A percentile compares a stretch with the other conserved stretches of the same genome.
Conservation (phyloP, 176 grass and related monocot species). For the Bolboschoenus planiculmis region DNA sequence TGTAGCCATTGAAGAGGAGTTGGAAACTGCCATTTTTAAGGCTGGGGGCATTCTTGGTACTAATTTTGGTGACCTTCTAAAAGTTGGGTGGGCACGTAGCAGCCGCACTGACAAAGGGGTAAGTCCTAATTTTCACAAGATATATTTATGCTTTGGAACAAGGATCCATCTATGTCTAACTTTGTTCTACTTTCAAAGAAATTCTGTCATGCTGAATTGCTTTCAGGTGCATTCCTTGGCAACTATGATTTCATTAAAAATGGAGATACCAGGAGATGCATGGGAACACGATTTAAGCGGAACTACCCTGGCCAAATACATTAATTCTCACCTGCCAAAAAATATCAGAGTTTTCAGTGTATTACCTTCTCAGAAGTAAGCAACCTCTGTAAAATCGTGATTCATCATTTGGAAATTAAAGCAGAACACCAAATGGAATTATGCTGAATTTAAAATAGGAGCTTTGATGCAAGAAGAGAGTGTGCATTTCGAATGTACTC, state of each 20-base stretch:
- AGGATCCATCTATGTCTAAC: neutral
- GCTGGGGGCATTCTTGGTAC: conserved; percentile 80
- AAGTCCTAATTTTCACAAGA: conserved; percentile 19
- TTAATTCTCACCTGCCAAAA: conserved; percentile 81
- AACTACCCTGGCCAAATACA: conserved; percentile 60
- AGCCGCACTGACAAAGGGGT: conserved; percentile 96
- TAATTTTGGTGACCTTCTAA: conserved; percentile 73
- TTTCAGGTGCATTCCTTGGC: conserved; percentile 89
- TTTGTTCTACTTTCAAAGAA: neutral
- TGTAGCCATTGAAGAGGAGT: conserved; percentile 77
- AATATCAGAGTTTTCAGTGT: conserved; percentile 86
- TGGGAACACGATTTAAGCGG: conserved; percentile 65
- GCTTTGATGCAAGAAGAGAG: conserved; percentile 89
- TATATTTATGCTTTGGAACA: neutral
- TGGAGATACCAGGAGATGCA: conserved; percentile 86
- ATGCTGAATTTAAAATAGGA: conserved; percentile 32
- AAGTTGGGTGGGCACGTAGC: conserved; percentile 85
- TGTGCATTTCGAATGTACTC: conserved; percentile 66
- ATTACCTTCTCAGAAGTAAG: conserved; percentile 75
- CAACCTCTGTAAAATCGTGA: neutral
- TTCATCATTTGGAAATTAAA: neutral
- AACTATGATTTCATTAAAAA: conserved; percentile 88
- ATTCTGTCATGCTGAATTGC: conserved; percentile 1
- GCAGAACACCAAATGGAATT: neutral
- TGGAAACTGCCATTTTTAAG: conserved; percentile 89